These are phyloP conservation scores for Quaeritorhiza haematococci DNA, from an alignment of 371 early-diverging fungal genomes.

Conservation along the genomic window DNA sequence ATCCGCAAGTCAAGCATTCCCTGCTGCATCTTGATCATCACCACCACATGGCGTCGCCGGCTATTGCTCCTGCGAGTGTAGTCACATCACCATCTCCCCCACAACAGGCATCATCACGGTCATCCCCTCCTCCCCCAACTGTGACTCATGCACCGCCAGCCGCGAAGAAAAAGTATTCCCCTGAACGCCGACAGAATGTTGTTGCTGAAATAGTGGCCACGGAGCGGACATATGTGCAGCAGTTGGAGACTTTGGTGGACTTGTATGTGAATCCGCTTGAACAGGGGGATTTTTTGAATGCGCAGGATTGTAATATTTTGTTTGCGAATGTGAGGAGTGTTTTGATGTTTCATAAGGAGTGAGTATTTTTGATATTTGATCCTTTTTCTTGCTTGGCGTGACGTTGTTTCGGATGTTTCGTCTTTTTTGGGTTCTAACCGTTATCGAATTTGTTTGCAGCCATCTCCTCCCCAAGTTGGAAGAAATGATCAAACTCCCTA, in stretches of 20 bases:
- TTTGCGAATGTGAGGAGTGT: conserved; percentile 70
- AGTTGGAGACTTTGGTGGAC: conserved; percentile 56
- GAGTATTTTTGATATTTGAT: conserved; percentile 9
- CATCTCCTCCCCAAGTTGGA: conserved; percentile 60
- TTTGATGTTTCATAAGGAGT: conserved; percentile 57
- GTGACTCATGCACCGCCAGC: conserved; percentile 3
- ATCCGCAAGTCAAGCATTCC: conserved; percentile 30
- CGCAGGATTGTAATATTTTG: conserved; percentile 47
- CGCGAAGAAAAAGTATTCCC: not conserved
- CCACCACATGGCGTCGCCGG: conserved; percentile 9
- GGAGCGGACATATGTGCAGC: conserved; percentile 71
- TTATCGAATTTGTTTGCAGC: conserved; percentile 1
- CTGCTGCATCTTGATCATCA: conserved; percentile 13
- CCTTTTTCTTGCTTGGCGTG: too few species aligned
- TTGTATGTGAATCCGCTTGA: conserved; percentile 47
- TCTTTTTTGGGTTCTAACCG: not conserved
- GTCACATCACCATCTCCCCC: not conserved
- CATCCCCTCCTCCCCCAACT: conserved; percentile 12
- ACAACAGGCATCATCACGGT: conserved; percentile 14
- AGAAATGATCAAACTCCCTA: conserved; percentile 28
- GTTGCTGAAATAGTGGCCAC: conserved; percentile 69
- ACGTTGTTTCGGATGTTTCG: not conserved
- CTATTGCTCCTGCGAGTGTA: not conserved
- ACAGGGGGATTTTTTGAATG: conserved; percentile 26
- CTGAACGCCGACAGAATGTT: conserved; percentile 46